Base-by-base conservation (phyloP, 768 basidiomycete species). In the Mycena maculata region DNA sequence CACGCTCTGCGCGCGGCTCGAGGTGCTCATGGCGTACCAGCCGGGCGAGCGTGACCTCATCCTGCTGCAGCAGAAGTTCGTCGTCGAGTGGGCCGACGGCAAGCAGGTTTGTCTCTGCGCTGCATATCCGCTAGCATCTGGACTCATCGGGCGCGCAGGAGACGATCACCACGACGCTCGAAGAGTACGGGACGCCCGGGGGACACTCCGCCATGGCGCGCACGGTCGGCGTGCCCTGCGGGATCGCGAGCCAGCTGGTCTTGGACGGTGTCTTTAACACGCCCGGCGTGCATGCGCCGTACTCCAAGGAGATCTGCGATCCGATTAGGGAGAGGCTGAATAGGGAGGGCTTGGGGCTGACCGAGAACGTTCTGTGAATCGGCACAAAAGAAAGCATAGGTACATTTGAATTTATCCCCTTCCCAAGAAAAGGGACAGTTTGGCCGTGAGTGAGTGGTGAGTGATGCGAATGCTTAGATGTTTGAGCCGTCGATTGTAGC, bases 21-120 rank as follows among this genome's bases (percentile, higher is more conserved):
- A 99, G 84, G 87, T 83, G 65, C 86, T 97, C 76, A 98, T 98
- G 93, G 86, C 89, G 79, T 98, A 96, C 81, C 92, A 90, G 68
- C 80, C 85, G 47, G 94, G 93, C 69, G 96, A 98, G 80, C 90
- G 94, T 20, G 97, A 99, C 79, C 87, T 98, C 66, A 93, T 99
- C 67, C 94, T 98, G 89, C 88, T 99, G 62, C 96, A 98, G 82
- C 97, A 99, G 87, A 97, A 96, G 83, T 99, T 98, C 76, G 81
- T 94, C 72, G 90, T 99, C 47, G 90, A 96, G 76, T 93, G 92
- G 87, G 84, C 86, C 31, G 94, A 98, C 74, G 96, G 96, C 45
- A 85, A 79, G 47, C 81, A 86, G 80, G 91, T 90, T 66, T 59
- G 86, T 39, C n/a, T 23, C 39, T 12, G 25, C 27, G 48, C 10